Evolutionary conservation across 2,329 filamentous ascomycete species (phyloP), one percentile per base, ranked within the genome.

Genomic region (Furcasterigmium sp.): DNA sequence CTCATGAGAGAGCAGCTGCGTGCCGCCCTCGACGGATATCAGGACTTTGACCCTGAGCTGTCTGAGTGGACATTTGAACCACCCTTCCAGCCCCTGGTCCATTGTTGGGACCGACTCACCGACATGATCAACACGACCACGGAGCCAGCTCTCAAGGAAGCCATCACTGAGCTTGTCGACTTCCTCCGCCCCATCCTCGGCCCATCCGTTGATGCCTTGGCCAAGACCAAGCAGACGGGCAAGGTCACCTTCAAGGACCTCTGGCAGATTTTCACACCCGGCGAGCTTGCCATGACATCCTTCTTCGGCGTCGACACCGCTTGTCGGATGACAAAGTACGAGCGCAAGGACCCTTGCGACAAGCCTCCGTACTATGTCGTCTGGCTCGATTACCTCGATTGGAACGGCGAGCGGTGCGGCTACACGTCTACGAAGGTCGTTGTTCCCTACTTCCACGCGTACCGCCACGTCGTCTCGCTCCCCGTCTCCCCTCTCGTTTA

Each of bases 201-300:
- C 5, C 42, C 52, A 0, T 56, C 54, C 1, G 44, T 65, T 9
- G 35, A 51, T 2, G 52, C 56, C 3, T 52, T 60, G 3, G 44
- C 45, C 2, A 46, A 53, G 17, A 62, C 54, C 8, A 52, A 47
- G 14, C 41, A 52, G 36, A 59, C 61, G 1, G 58, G 60, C 15
- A 62, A 56, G 25, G 48, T 65, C 30, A 44, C 36, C 17, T 65
- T 58, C 30, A 17, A 52, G 0, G 52, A 60, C 29, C 43, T 64
- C 8, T 66, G 61, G 60, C 58, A 64, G 39, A 57, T 66, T 38
- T 66, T 64, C 41, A 48, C 61, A 0, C 62, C 62, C 0, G 49
- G 56, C 8, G 56, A 58, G 15, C 43, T 64, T 3, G 62, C 60
- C 7, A 42, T 54, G 8, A 61, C 59, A 8, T 55, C 45, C 14